phyloP scores from a whole-genome alignment of 1,284 basidiomycete species.

The Rhizoctonia solani region DNA sequence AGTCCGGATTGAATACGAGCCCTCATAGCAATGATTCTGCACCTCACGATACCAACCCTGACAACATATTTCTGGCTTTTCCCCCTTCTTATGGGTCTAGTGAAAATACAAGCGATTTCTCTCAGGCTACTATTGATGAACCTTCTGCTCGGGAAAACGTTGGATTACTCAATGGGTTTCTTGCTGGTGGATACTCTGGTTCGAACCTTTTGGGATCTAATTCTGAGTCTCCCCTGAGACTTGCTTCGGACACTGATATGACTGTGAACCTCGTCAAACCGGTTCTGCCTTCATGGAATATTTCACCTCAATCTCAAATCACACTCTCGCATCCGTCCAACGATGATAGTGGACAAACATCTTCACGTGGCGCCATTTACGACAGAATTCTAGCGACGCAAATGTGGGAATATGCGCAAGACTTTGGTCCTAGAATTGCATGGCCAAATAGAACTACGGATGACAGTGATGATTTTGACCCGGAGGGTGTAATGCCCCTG shows the following conservation, averaged over 20 bases:
- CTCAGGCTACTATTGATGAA: no score
- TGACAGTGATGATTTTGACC: conserved; percentile 7
- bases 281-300: no score
- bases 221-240: no score
- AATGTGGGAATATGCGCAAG: neutral
- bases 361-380: neutral
- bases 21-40: neutral
- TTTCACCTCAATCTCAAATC: no score
- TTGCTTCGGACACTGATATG: no score
- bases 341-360: neutral
- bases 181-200: no score
- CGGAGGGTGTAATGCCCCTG: neutral
- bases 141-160: no score
- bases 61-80: neutral
- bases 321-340: neutral
- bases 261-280: no score
- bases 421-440: neutral
- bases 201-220: no score
- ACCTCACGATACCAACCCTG: neutral
- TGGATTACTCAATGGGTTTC: no score
- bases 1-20: neutral
- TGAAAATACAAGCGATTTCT: no score
- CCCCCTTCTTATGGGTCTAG: no score
- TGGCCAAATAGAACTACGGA: neutral
- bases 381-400: neutral